Base-by-base conservation (phyloP, 495 filamentous ascomycete genomes). In the Penicillium dipodomyicola region DNA sequence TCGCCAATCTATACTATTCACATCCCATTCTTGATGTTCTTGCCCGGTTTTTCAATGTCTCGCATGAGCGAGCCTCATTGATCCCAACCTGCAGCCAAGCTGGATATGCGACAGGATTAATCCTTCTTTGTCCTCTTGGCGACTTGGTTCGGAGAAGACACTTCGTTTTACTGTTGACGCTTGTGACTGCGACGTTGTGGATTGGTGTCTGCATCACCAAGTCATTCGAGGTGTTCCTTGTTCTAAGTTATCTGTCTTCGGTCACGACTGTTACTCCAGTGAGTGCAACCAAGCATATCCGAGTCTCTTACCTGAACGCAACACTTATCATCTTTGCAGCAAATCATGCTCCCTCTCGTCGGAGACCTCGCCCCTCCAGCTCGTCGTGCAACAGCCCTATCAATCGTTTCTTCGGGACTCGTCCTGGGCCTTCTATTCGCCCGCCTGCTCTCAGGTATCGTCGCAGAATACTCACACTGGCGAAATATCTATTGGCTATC, bases 281-380 rank as follows among this genome's bases (percentile, higher is more conserved):
- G 68, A 22, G 64, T 59, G 20, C 12, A 29, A 17, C 1, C 30
- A 49, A n/a, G 14, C 45, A 32, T 30, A 33, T 25, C 0, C 1
- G 17, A 37, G 6, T 23, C 0, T 10, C 9, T 6, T 2, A 2
- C 30, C 7, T 30, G 20, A 17, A 49, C 6, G 25, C 11, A 3
- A 19, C 5, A 0, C 30, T 37, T 19, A 35, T 49, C 11, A 20
- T 40, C 23, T n/a, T 17, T 12, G 67, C 10, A 72, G 70, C 89
- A 94, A 71, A 79, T 91, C 48, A 87, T 93, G 87, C 85, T 95
- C 17, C 90, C 90, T 0, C 73, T 95, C 0, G 89, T 92, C 5
- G 89, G 89, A 20, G 89, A 93, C 64, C 84, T 93, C 25, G 88
- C 89, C 0, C 90, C 90, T 0, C 77, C 82, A 4, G 70, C 83